Evolutionary conservation across 2,329 filamentous ascomycete species (phyloP), one percentile per base, ranked within the genome.

Genomic region (Pseudogymnoascus sp.): DNA sequence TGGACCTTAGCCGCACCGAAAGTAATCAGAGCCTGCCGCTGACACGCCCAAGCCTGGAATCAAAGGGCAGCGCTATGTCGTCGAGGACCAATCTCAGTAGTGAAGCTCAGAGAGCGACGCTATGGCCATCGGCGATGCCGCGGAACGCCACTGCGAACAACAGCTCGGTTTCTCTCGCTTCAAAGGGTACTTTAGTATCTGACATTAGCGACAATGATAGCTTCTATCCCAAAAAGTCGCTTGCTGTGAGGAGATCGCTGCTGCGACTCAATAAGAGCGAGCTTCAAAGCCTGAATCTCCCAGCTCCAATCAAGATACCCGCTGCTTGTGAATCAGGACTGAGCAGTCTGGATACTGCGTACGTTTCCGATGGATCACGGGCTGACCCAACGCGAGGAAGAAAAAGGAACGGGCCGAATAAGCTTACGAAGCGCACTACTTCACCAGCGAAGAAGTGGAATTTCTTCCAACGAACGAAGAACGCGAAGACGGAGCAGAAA

Each of bases 371-470:
- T 65, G 83, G 84, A 61, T 85, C 83, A 1, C 72, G 77, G 49
- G 66, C 74, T 29, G 76, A 81, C 12, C 72, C 6, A 72, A 69
- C 7, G 74, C 74, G 3, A 69, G 71, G 6, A 63, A 70, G 10
- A 67, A 70, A 21, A 66, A 69, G 19, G 71, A 69, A 39, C n/a
- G 58, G 35, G 6, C 74, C 81, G 0, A 85, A 80, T 72, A 87
- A 86, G 70, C 72, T 84, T 21, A 77, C 78, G 21, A 86, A 85
- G 70, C 77, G 78, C 61, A 71, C 79, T 1, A 80, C 82, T 26
- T 83, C 83, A 19, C 71, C 71, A 55, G 49, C 49, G 23, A 78
- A 81, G 6, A 85, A 81, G 67, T 88, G 85, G 85, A 87, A 86
- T 65, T 71, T 87, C 11, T 87, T 88, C 66, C 79, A 83, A 59